Evolutionary conservation across 139 green algal genomes (phyloP), one percentile per base, ranked within the genome.

Genomic region (Ostreobium quekettii): DNA sequence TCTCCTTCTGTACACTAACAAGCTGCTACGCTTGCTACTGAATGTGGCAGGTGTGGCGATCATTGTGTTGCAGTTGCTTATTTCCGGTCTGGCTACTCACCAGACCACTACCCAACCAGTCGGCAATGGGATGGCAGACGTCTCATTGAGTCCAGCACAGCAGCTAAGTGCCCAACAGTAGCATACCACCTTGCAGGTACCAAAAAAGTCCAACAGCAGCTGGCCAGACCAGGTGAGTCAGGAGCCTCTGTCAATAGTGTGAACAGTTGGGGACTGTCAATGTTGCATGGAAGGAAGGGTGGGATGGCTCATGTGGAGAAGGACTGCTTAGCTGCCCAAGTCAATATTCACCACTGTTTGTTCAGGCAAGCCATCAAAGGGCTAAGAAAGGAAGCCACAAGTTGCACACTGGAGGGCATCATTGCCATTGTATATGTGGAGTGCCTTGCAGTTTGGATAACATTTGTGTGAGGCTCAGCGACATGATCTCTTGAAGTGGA

Each of bases 131-230:
- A 71, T 2, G 92, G 77, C 3, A 80, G 93, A 2, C 36, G 73
- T 24, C 62, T 91, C 48, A 72, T 98, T 38, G 93, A 99, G 81
- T 35, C 46, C 22, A 85, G 69, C 64, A 72, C 73, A 56, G 89
- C 91, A 22, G 85, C 83, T 57, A 90, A 91, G 78, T 97, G 91
- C 71, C 93, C 93, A 26, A 89, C 74, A 0, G 80, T 93, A 26
- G 82, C 83, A 2, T 91, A 92, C 72, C 93, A 99, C 76, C 86
- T 99, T 42, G 86, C 87, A 69, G 92, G 92, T 19, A 77, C 87
- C 24, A 97, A 99, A 79, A 97, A 96, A 76, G 77, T 97, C 11
- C 93, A 99, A 86, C 91, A 96, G 77, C 80, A 89, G 60, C 73
- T 95, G 19, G 87, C 87, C 0, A 28, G 47, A 1, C 76, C 80